These are phyloP conservation scores for Tylopilus felleus DNA, from an alignment of 768 basidiomycete species.

Conservation along the genomic window DNA sequence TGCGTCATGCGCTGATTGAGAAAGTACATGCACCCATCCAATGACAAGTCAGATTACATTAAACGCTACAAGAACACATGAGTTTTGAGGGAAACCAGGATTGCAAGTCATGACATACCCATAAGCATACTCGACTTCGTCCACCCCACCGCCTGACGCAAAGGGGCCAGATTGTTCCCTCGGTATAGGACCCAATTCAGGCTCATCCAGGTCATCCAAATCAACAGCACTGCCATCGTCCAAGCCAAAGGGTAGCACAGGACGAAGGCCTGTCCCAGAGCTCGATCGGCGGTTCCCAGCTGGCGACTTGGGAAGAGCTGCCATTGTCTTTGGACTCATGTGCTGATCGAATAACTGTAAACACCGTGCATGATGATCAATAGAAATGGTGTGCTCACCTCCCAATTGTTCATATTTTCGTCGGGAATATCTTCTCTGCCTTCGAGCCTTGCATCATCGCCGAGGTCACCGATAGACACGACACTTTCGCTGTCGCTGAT, in stretches of 20 bases:
- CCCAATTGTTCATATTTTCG: conserved; percentile 93
- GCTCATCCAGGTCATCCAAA: conserved; percentile 67
- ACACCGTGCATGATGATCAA: neutral
- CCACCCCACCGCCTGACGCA: conserved; percentile 76
- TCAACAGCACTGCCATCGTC: conserved; percentile 75
- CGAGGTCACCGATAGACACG: conserved; percentile 83
- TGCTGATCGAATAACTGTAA: conserved; percentile 48
- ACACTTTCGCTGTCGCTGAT: conserved; percentile 96
- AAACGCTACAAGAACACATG: conserved; percentile 22
- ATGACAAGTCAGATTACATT: neutral
- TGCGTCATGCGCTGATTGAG: too few species aligned
- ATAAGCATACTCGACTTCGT: conserved; percentile 88
- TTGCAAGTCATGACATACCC: conserved; percentile 48
- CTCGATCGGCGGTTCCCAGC: conserved; percentile 78
- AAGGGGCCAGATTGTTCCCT: conserved; percentile 73
- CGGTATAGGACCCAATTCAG: conserved; percentile 72
- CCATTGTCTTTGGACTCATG: conserved; percentile 95
- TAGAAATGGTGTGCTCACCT: conserved; percentile 51
- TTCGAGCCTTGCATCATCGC: conserved; percentile 71
- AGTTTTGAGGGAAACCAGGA: conserved; percentile 1
- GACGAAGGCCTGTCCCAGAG: conserved; percentile 79
- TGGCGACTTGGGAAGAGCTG: conserved; percentile 88
- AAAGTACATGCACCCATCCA: neutral
- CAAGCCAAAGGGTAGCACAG: conserved; percentile 73
- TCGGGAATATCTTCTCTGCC: conserved; percentile 60